phyloP scores from a whole-genome alignment of 805 yeast genomes.

The Clavispora vitiphila region DNA sequence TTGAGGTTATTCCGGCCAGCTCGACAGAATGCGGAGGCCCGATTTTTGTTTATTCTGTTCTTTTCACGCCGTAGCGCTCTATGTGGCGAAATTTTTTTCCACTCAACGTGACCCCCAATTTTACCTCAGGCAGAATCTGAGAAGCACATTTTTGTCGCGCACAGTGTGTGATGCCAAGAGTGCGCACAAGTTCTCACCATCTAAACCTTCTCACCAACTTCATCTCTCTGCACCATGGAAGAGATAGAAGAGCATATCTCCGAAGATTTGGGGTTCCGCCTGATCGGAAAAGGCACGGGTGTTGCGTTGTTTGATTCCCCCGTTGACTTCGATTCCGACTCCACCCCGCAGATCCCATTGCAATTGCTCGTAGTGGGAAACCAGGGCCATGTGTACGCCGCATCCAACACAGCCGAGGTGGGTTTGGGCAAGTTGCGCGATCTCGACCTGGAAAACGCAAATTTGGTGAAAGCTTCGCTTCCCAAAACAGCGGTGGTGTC shows the following conservation, averaged over 20 bases:
- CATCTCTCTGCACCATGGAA: slow-evolving; percentile 6
- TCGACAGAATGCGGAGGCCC: no score
- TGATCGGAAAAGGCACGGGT: slow-evolving; percentile 33
- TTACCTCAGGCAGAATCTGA: no score
- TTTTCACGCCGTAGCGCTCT: no score
- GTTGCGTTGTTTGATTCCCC: slow-evolving; percentile 18
- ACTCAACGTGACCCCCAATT: no score
- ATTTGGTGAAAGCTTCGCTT: slow-evolving; percentile 3
- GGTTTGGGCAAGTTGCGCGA: slow-evolving; percentile 30
- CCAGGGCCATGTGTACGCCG: slow-evolving; percentile 26
- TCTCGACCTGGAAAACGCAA: slow-evolving; percentile 17
- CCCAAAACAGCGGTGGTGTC: slow-evolving; percentile 16
- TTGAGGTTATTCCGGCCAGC: no score
- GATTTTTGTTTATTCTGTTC: no score
- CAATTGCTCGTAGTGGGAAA: slow-evolving; percentile 36
- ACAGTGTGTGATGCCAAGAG: neutral
- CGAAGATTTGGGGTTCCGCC: slow-evolving; percentile 44
- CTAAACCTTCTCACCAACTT: neutral
- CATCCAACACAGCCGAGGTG: slow-evolving; percentile 31
- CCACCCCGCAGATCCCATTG: slow-evolving; percentile 8
- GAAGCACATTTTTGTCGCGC: neutral
- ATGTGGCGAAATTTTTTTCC: no score
- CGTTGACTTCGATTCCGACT: slow-evolving; percentile 21
- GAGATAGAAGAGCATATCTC: slow-evolving; percentile 19
- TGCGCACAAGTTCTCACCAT: neutral